Conservation (phyloP, 352 stramenopile genomes). For the Globisporangium solare region DNA sequence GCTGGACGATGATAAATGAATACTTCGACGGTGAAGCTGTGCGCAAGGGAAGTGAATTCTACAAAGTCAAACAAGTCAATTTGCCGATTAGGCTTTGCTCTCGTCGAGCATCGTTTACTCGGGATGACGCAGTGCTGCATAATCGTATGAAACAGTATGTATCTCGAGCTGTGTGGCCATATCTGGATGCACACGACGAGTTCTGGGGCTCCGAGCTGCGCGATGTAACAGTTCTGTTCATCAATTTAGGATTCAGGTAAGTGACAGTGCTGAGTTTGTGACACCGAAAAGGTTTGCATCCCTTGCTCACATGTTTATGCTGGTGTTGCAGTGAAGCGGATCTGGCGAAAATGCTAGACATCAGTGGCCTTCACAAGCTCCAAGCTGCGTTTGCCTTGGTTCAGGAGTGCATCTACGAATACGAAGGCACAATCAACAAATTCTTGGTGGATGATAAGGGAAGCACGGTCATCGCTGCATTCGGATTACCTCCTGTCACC, state of each 20-base stretch:
- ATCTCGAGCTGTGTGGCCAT: slow-evolving; percentile 89
- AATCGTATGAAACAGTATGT: slow-evolving; percentile 89
- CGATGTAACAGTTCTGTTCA: slow-evolving; percentile 91
- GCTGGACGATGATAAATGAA: slow-evolving; percentile 62
- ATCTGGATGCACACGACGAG: slow-evolving; percentile 89
- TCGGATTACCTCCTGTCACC: slow-evolving; percentile 87
- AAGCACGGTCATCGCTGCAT: slow-evolving; percentile 91
- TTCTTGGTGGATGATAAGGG: slow-evolving; percentile 96
- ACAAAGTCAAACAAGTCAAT: slow-evolving; percentile 55
- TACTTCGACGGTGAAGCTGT: slow-evolving; percentile 62
- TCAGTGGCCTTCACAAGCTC: slow-evolving; percentile 59
- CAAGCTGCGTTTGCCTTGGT: slow-evolving; percentile 81
- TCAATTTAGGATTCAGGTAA: slow-evolving; percentile 91
- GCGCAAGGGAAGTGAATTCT: slow-evolving; percentile 28
- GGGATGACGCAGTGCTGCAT: slow-evolving; percentile 80
- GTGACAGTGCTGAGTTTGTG: neutral
- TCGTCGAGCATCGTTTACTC: slow-evolving; percentile 62
- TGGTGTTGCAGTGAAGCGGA: slow-evolving; percentile 53
- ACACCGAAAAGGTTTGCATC: too few species aligned
- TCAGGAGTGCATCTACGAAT: slow-evolving; percentile 90
- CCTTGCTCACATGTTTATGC: neutral
- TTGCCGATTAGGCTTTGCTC: slow-evolving; percentile 65
- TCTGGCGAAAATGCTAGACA: slow-evolving; percentile 68
- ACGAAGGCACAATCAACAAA: slow-evolving; percentile 96
- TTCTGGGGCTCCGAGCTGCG: slow-evolving; percentile 91